Base-by-base conservation (phyloP, 768 basidiomycete species). In the Thelephora ganbajun region DNA sequence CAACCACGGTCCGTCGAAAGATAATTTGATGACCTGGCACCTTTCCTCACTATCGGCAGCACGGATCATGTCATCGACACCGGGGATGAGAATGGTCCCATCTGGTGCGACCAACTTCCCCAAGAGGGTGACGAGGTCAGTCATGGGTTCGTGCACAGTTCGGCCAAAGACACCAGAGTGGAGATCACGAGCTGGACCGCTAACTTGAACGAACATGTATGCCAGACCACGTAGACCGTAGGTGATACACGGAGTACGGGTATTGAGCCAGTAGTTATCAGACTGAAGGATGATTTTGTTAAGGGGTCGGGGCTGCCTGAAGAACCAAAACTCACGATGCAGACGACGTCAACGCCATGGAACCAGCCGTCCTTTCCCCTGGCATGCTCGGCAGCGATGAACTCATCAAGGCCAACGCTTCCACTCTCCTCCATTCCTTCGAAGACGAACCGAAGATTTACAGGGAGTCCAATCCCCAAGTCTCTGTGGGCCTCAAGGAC, bases 371-470 rank as follows among this genome's bases (percentile, higher is more conserved):
- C 66, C 52, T 68, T 66, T 34, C 81, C 82, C 42, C 74, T 71
- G 36, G 74, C 68, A 11, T 78, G 76, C 69, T 96, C 92, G 43
- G 69, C 69, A 50, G 71, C 64, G 51, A 97, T 88, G 39, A 94
- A 76, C 33, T 87, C 85, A 56, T 96, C 92, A 11, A 97, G 72
- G 1, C 92, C 91, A 55, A 88, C 86, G 36, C 83, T 87, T 5
- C 92, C 93, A 51, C 74, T 83, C 68, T 98, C 94, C 62, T 98
- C 94, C 93, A 96, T 98, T 3, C 87, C 93, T 62, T 98, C 94
- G 56, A 98, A 92, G 70, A 86, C 89, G 69, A 87, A 80, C 53
- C 79, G 77, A 48, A 97, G 64, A 61, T 97, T 96, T 22, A 97
- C 88, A 1, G 93, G 93, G 16, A 96, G 73, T 33, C 77, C 74